phyloP scores from a whole-genome alignment of 495 filamentous ascomycete species.

The Pseudevernia furfuracea region DNA sequence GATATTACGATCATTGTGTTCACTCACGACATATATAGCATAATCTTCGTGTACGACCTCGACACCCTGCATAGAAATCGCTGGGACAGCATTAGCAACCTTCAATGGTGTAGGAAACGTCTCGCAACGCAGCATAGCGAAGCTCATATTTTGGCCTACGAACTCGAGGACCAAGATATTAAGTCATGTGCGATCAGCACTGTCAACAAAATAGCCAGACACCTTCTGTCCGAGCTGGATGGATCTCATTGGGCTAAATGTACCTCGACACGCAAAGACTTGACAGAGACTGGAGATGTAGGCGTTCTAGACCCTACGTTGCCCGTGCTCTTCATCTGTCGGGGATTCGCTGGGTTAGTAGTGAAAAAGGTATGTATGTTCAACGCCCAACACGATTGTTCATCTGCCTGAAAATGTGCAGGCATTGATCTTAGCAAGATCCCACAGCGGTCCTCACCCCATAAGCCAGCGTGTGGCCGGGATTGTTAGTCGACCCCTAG shows the following conservation, averaged over 20 bases:
- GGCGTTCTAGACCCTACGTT: neutral
- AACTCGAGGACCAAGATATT: neutral
- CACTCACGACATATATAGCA: neutral
- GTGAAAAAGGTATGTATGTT: neutral
- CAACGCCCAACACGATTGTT: neutral
- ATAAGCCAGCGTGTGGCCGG: neutral
- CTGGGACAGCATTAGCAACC: neutral
- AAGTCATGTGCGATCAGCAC: neutral
- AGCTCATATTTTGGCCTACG: constrained; percentile 1
- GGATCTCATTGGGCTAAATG: neutral
- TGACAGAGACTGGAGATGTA: neutral
- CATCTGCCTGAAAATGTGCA: neutral
- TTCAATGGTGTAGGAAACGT: neutral
- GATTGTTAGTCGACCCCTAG: neutral
- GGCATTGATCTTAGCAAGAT: neutral
- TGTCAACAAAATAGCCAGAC: neutral
- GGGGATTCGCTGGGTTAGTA: neutral
- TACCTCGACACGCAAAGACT: neutral
- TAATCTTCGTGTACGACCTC: neutral
- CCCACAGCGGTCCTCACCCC: neutral
- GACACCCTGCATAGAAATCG: neutral
- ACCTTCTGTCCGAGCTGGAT: neutral
- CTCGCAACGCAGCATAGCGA: neutral
- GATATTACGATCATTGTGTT: neutral
- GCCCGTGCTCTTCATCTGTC: constrained; percentile 3